Base-by-base conservation (phyloP, 2,329 filamentous ascomycete species). In the Arthrobotrys pseudoclavata region DNA sequence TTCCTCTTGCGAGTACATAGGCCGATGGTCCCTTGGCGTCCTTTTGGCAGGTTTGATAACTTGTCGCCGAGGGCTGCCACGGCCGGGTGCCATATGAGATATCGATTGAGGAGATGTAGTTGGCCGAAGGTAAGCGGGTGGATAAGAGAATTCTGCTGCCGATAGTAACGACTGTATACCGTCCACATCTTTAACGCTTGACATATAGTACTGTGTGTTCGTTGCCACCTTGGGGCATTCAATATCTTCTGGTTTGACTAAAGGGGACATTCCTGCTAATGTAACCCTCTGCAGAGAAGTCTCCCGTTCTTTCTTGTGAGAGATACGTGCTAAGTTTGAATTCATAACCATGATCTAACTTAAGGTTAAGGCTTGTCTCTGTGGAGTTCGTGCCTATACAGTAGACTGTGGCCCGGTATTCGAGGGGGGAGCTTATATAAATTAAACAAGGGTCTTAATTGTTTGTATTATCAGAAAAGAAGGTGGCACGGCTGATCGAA, bases 1-100 rank as follows among this genome's bases (percentile, higher is more conserved):
- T 50, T 77, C 74, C 29, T 77, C 74, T 42, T 70, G 74, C 4
- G 60, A 70, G 29, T 77, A 77, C 74, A 77, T 77, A 2, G 74
- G 74, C 50, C 74, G 62, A 29, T 69, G 74, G 34, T 77, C 74
- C 26, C 74, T 47, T 47, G 66, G 74, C 12, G 67, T 61, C 22
- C 61, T 69, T 24, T 63, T 67, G 6, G 67, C 20, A 1, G 37
- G 20, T 55, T 69, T 67, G 2, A 31, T n/a, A 24, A 18, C 6
- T 37, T 40, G 66, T 5, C 40, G 20, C 62, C 45, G 63, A 12
- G 60, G 29, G 26, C 52, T 45, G 18, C 42, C 50, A 34, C 34
- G 15, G 20, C 12, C 18, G n/a, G 24, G 31, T 18, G n/a, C 45
- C 5, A 40, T 40, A n/a, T 52, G 62, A 34, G 52, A 5, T 31